phyloP scores from a whole-genome alignment of 495 filamentous ascomycete species.

The Daldinia grandis region DNA sequence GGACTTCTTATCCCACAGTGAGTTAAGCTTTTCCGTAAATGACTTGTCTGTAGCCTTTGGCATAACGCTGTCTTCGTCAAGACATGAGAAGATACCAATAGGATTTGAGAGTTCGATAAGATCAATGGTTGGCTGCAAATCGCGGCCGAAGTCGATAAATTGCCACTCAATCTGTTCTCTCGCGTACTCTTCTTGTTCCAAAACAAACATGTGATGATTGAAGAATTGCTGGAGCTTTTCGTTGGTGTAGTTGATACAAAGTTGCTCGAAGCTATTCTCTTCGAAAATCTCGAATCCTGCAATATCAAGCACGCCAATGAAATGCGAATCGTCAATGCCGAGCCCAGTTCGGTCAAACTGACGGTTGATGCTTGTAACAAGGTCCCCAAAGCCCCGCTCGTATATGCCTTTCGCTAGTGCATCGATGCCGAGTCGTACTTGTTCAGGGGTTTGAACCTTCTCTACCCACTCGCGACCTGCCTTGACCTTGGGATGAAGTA shows the following conservation, averaged over 20 bases:
- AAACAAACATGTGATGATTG: conserved; percentile 99
- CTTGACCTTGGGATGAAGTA: conserved; percentile 92
- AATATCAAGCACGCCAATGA: conserved; percentile 99
- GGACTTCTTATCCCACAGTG: conserved; percentile 94
- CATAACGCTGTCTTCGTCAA: conserved; percentile 99
- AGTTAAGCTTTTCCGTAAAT: conserved; percentile 97
- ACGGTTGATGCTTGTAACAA: conserved; percentile 89
- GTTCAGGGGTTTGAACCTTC: conserved; percentile 96
- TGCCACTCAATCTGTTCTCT: conserved; percentile 99
- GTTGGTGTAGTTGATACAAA: conserved; percentile 99
- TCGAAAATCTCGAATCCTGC: conserved; percentile 99
- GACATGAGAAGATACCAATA: conserved; percentile 97
- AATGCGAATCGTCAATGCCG: conserved; percentile 84
- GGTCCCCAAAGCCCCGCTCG: conserved; percentile 91
- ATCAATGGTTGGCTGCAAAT: conserved; percentile 97
- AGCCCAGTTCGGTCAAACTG: conserved; percentile 84
- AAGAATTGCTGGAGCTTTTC: conserved; percentile 99
- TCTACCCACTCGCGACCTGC: conserved; percentile 98
- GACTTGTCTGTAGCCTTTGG: conserved; percentile 97
- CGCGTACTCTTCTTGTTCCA: conserved; percentile 99
- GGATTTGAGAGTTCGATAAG: conserved; percentile 95
- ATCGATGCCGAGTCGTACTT: conserved; percentile 88
- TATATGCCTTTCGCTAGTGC: conserved; percentile 97
- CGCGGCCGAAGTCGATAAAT: conserved; percentile 98
- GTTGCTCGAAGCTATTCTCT: conserved; percentile 96